A percentile compares a stretch with the other conserved stretches of the same genome.
These are phyloP conservation scores for Didymella glomerata DNA, from an alignment of 2,329 filamentous ascomycete species.

Conservation along the genomic window DNA sequence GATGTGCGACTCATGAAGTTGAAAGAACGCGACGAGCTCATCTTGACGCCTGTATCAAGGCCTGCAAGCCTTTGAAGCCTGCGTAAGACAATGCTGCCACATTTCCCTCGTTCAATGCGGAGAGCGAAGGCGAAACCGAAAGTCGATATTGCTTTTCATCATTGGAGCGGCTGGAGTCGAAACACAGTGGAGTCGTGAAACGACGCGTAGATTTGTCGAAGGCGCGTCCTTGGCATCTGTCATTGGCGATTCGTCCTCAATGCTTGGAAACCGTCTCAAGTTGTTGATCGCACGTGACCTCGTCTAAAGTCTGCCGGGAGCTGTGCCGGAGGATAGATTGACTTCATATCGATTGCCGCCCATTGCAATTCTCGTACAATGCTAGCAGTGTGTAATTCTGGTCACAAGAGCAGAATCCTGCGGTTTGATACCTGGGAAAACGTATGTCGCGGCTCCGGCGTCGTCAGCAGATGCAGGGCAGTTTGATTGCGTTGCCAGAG, in stretches of 20 bases:
- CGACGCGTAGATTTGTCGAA: slow-evolving; percentile 17
- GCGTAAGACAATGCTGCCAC: not conserved
- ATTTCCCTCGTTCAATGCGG: not conserved
- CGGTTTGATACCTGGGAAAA: slow-evolving; percentile 17
- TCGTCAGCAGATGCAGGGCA: slow-evolving; percentile 6
- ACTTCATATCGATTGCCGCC: slow-evolving; percentile 11
- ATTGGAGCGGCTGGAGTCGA: slow-evolving; percentile 7
- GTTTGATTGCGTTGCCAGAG: slow-evolving; percentile 8
- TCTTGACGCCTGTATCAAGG: not conserved
- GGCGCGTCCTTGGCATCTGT: slow-evolving; percentile 3
- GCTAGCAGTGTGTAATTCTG: not conserved
- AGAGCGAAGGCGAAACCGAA: not conserved
- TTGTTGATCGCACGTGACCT: slow-evolving; percentile 33
- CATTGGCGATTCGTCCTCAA: slow-evolving; percentile 35
- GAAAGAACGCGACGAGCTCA: not conserved
- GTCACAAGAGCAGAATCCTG: slow-evolving; percentile 5
- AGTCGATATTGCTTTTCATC: not conserved
- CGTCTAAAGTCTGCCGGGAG: slow-evolving; percentile 21
- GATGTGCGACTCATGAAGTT: not conserved
- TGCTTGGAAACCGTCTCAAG: slow-evolving; percentile 27
- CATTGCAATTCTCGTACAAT: not conserved
- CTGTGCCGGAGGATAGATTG: slow-evolving; percentile 33
- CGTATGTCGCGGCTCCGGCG: not conserved
- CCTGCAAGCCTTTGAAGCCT: not conserved
- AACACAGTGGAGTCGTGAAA: slow-evolving; percentile 27